Evolutionary conservation across 2,329 filamentous ascomycete species (phyloP), one percentile per base, ranked within the genome.

Genomic region (Aciculosporium take): DNA sequence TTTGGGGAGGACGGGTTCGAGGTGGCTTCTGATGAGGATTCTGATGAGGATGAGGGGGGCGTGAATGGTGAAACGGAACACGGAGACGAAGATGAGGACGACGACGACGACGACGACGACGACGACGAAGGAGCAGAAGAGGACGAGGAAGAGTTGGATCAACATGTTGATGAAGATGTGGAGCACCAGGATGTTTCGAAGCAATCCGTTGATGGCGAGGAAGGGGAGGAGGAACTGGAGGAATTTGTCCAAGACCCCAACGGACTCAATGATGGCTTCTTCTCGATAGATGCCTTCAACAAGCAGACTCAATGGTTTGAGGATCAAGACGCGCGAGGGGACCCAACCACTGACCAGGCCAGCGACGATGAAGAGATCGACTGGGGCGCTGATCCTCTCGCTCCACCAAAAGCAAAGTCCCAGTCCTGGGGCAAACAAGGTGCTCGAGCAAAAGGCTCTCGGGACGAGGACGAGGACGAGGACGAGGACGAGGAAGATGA

Each of bases 251-350:
- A 69, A 3, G 69, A 96, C 54, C 78, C 79, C 4, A 72, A 91
- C 55, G 86, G 87, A 6, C 74, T 98, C 25, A 96, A 98, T 54
- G 91, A 98, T 56, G 89, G 87, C 5, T 98, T 98, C 66, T 98
- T 98, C 65, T 94, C 86, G 13, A 89, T 98, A 53, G 88, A 96
- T 53, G 79, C 93, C 45, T 98, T 98, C 72, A 98, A 98, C 68
- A 85, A 81, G 57, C 84, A 93, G 56, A 85, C 87, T 2, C 85
- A 94, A 53, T 82, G 81, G 56, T 78, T 95, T 37, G 91, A 98
- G 60, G 78, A 84, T 48, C 82, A 87, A 59, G 89, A 96, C 58
- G 74, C 75, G 23, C 72, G 74, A 48, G 86, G 82, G 23, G 84
- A 89, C 49, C 76, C 76, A 29, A 79, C 82, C 51, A 81, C 81